Evolutionary conservation across 371 early-diverging fungal genomes (phyloP).

Genomic region (Scutellospora calospora): DNA sequence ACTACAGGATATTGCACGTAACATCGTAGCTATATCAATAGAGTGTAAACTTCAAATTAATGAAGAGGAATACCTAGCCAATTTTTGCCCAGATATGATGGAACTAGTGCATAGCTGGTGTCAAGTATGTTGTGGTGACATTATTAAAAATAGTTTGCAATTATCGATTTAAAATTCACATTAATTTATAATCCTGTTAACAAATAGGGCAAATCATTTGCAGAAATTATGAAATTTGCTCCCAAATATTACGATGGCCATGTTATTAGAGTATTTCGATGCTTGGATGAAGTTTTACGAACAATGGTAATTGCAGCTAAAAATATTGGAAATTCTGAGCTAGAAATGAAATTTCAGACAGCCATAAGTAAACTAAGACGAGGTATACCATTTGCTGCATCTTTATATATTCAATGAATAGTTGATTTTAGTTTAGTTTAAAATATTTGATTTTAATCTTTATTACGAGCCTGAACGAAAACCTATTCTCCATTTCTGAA

Average conservation of each 20-base stretch:
- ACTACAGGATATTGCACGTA: slow-evolving; percentile 89
- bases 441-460: neutral
- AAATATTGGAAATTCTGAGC: slow-evolving; percentile 96
- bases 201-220: slow-evolving; percentile 7
- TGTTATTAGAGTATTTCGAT: slow-evolving; percentile 94
- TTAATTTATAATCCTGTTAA: neutral
- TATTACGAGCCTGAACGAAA: no score
- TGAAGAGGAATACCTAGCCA: slow-evolving; percentile 82
- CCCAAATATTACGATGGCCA: slow-evolving; percentile 94
- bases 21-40: slow-evolving; percentile 87
- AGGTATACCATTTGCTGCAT: slow-evolving; percentile 99
- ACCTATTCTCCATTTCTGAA: no score
- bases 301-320: slow-evolving; percentile 97
- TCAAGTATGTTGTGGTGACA: slow-evolving; percentile 49
- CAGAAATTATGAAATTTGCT: slow-evolving; percentile 13
- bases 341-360: slow-evolving; percentile 92
- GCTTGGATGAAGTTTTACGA: slow-evolving; percentile 96
- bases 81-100: slow-evolving; percentile 94
- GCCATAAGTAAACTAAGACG: slow-evolving; percentile 95
- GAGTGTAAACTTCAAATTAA: slow-evolving; percentile 86
- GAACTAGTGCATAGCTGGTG: slow-evolving; percentile 98
- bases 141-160: neutral
- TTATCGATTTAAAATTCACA: neutral
- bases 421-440: neutral
- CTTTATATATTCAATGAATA: slow-evolving; percentile 86